Evolutionary conservation across 352 stramenopile genomes (phyloP).

Genomic region (Phytophthora ohioensis): DNA sequence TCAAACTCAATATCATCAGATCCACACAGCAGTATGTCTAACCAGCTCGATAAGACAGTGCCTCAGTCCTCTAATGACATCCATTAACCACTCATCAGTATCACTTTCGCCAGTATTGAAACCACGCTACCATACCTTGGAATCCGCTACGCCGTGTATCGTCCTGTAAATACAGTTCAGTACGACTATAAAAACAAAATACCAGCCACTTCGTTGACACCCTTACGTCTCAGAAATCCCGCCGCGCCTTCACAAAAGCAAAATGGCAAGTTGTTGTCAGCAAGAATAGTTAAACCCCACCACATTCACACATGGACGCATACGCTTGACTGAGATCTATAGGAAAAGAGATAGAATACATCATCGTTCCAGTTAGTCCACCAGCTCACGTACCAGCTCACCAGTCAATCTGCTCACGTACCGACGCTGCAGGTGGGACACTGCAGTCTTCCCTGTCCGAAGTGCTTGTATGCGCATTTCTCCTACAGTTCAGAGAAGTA

Average conservation of each 20-base stretch:
- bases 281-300: not conserved
- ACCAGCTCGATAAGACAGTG: conserved; percentile 10
- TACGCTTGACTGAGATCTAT: conserved; percentile 69
- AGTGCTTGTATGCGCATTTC: conserved; percentile 89
- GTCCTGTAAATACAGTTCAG: conserved; percentile 44
- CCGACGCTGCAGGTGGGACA: conserved; percentile 69
- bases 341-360: not conserved
- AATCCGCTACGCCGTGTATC: conserved; percentile 67
- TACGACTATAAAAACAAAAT: not conserved
- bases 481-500: conserved; percentile 49
- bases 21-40: not conserved
- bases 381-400: not conserved
- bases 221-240: conserved; percentile 78
- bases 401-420: conserved; percentile 19
- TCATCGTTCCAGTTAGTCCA: not conserved
- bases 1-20: conserved; percentile 4
- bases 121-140: conserved; percentile 51
- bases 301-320: conserved; percentile 2
- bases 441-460: conserved; percentile 66
- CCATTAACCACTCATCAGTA: conserved; percentile 7
- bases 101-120: not conserved
- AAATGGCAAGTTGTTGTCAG: conserved; percentile 2
- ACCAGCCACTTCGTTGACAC: not conserved
- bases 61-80: conserved; percentile 39
- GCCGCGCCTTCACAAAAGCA: conserved; percentile 38